Conservation (phyloP, 371 early-diverging fungal species). For the Lichtheimia ornata region DNA sequence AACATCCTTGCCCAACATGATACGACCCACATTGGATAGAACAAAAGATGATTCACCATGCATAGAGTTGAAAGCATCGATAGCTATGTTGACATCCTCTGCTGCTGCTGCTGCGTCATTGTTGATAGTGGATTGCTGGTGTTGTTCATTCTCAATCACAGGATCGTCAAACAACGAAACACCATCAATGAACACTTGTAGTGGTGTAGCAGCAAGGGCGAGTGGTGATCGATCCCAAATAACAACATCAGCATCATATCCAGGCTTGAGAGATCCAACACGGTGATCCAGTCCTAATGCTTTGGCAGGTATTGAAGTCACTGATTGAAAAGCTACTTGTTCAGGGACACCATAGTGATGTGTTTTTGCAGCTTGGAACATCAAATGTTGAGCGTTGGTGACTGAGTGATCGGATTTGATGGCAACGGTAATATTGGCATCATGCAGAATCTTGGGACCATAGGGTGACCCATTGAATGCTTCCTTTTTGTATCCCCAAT, state of each 20-base stretch:
- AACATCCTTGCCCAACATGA: constrained; percentile 17
- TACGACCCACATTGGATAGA: constrained; percentile 39
- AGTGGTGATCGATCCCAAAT: constrained; percentile 69
- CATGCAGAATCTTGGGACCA: constrained; percentile 61
- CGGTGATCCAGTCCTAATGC: constrained; percentile 71
- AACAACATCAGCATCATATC: constrained; percentile 80
- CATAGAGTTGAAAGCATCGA: too few relatives aligned
- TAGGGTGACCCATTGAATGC: constrained; percentile 66
- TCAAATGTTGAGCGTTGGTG: constrained; percentile 66
- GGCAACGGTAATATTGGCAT: constrained; percentile 70
- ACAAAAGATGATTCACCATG: constrained; percentile 15
- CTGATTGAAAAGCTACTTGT: constrained; percentile 59
- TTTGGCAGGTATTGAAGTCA: constrained; percentile 74
- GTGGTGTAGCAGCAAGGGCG: constrained; percentile 67
- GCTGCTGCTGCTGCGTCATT: too few relatives aligned
- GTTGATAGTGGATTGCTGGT: too few relatives aligned
- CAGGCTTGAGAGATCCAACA: constrained; percentile 64
- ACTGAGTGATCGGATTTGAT: constrained; percentile 81
- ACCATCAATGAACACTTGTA: constrained; percentile 76
- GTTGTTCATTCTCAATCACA: constrained; percentile 6
- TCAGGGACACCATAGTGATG: constrained; percentile 68
- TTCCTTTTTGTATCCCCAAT: constrained; percentile 79
- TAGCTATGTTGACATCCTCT: too few relatives aligned
- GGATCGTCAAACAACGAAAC: constrained; percentile 48
- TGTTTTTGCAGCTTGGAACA: constrained; percentile 75